Conservation (phyloP, 139 green algal genomes). For the Desmodesmus armatus region DNA sequence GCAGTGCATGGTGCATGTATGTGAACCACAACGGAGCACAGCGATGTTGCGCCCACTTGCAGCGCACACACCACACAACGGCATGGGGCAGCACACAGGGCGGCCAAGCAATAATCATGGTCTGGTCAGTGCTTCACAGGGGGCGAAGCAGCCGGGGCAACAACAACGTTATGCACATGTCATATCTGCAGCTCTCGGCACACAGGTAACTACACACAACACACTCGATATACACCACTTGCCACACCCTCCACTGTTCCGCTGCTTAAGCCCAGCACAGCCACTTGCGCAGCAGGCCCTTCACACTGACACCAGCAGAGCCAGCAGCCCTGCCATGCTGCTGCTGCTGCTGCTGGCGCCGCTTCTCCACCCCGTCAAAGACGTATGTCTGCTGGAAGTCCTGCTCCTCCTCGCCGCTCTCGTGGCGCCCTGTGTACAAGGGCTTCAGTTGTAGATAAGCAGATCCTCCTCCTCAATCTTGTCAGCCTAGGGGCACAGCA, state of each 20-base stretch:
- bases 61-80: no score
- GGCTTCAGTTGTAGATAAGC: slow-evolving; percentile 86
- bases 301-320: neutral
- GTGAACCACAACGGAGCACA: no score
- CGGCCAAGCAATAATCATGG: no score
- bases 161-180: no score
- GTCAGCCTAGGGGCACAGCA: slow-evolving; percentile 35
- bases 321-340: neutral
- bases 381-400: slow-evolving; percentile 85
- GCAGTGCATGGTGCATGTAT: neutral
- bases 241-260: no score
- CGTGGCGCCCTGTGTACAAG: slow-evolving; percentile 70
- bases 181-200: no score
- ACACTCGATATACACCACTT: no score
- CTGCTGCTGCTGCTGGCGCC: slow-evolving; percentile 11
- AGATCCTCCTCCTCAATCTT: slow-evolving; percentile 71
- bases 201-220: no score
- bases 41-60: no score
- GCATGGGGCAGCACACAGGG: slow-evolving; percentile 1
- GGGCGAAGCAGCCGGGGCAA: no score
- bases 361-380: slow-evolving; percentile 61
- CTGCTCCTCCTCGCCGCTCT: slow-evolving; percentile 63
- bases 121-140: no score
- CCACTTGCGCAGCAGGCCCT: neutral
- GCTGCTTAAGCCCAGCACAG: neutral